phyloP scores from a whole-genome alignment of 192 early-diverging fungal species.

The Podila clonocystis region DNA sequence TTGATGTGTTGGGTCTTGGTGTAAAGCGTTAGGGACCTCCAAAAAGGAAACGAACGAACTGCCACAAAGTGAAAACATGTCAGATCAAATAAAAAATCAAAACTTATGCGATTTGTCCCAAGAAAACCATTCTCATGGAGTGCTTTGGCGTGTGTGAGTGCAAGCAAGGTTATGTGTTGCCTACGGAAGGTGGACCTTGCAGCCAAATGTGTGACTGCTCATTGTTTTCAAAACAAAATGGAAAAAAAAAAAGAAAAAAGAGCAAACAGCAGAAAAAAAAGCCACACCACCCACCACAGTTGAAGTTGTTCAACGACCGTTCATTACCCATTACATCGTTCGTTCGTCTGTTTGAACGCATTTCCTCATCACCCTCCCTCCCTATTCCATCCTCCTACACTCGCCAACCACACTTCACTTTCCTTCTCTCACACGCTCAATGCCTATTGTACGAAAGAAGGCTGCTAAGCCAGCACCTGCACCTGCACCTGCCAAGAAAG shows the following conservation, averaged over 20 bases:
- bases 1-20: constrained; percentile 6
- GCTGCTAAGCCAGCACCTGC: constrained; percentile 17
- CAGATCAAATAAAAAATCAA: constrained; percentile 8
- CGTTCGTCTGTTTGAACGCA: too few relatives aligned
- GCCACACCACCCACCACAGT: too few relatives aligned
- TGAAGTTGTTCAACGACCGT: too few relatives aligned
- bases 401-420: neutral
- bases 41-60: neutral
- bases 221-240: too few relatives aligned
- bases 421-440: neutral
- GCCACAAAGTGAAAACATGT: constrained; percentile 2
- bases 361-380: neutral
- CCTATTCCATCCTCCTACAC: neutral
- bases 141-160: too few relatives aligned
- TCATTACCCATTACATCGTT: too few relatives aligned
- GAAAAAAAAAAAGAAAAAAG: too few relatives aligned
- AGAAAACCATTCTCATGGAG: neutral
- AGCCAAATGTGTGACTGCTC: too few relatives aligned
- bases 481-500: constrained; percentile 22
- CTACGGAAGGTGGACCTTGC: too few relatives aligned
- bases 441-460: constrained; percentile 38
- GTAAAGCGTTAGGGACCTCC: neutral
- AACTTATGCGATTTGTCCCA: neutral
- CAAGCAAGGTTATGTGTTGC: too few relatives aligned
- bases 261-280: too few relatives aligned